Percentiles rank a stretch among this genome's conserved stretches.
These are phyloP conservation scores for Lichtheimia ramosa DNA, from an alignment of 371 early-diverging fungal species.

Conservation along the genomic window DNA sequence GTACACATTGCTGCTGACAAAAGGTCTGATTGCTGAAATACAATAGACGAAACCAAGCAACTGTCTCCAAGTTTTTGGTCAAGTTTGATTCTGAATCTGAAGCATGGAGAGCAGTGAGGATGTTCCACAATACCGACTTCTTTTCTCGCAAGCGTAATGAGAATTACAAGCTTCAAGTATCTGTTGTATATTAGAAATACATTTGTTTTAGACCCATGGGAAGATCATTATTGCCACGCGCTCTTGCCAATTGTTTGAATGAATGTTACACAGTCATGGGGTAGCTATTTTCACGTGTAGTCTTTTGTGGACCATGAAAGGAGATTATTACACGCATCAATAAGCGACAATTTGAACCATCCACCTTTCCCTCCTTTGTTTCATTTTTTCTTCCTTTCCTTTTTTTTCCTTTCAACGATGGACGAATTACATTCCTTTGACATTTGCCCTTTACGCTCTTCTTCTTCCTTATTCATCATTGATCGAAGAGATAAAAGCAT, in stretches of 20 bases:
- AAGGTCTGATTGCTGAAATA: not conserved
- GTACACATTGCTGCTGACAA: not conserved
- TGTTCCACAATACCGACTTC: slow-evolving; percentile 43
- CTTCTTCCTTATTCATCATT: slow-evolving; percentile 30
- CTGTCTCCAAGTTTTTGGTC: slow-evolving; percentile 42
- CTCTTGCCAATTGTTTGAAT: slow-evolving; percentile 2
- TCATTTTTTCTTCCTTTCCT: not conserved
- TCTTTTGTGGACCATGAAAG: too few species aligned
- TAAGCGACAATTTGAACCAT: too few species aligned
- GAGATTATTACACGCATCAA: too few species aligned
- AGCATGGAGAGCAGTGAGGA: slow-evolving; percentile 52
- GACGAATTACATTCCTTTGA: slow-evolving; percentile 18
- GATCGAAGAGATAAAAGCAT: slow-evolving; percentile 29
- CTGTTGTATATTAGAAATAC: slow-evolving; percentile 37
- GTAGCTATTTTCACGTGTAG: not conserved
- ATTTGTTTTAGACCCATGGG: not conserved
- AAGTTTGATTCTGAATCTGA: slow-evolving; percentile 52
- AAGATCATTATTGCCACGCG: slow-evolving; percentile 10
- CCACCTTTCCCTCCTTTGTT: slow-evolving; percentile 8
- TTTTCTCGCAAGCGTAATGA: slow-evolving; percentile 16
- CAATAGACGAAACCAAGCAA: slow-evolving; percentile 26
- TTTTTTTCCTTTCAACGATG: not conserved
- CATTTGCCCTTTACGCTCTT: slow-evolving; percentile 21
- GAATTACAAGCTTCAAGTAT: slow-evolving; percentile 20
- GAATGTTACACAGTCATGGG: slow-evolving; percentile 4